Base-by-base conservation (phyloP, 805 yeast species). In the Cyberlindnera americana region DNA sequence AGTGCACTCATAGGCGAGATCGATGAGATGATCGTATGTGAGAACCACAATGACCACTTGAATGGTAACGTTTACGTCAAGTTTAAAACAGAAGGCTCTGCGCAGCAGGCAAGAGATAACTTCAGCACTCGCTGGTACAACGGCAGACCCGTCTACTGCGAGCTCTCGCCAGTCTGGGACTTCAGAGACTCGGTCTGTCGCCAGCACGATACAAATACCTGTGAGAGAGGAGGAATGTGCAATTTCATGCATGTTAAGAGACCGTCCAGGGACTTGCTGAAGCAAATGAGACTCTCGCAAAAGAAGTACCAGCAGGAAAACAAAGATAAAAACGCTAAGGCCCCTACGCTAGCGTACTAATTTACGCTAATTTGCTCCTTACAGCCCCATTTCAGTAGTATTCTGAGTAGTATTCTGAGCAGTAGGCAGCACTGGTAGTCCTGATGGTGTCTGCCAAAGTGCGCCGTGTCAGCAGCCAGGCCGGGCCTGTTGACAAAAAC, bases 81-180 rank as follows among this genome's bases (percentile, higher is more conserved):
- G 43, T 90, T 78, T 58, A 57, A 64, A 23, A 61, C 68, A 19
- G 73, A 72, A 16, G 70, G 68, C 4, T 76, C 73, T 21, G 95
- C 96, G 0, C 65, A 64, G 25, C 61, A 59, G 35, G 90, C 89
- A 3, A 69, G 75, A 25, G 71, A 74, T 33, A 67, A 65, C 39
- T 75, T 89, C 53, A 87, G 86, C 55, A 72, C 78, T 23, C 73
- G 93, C 41, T 90, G 97, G 97, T 90, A 77, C 57, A 77, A 78
- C 40, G 78, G 76, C 8, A 64, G 80, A 40, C 98, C 97, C 0
- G 77, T 90, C 0, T 83, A 78, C 57, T 78, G 87, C 54, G 93
- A 86, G 52, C 66, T 86, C 19, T 75, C 87, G 18, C 93, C 96
- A 12, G 90, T 86, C 15, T 61, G 72, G 4, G 78, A 73, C 53